These are phyloP conservation scores for Tylopilus balloui DNA, from an alignment of 768 basidiomycete species.

Conservation along the genomic window DNA sequence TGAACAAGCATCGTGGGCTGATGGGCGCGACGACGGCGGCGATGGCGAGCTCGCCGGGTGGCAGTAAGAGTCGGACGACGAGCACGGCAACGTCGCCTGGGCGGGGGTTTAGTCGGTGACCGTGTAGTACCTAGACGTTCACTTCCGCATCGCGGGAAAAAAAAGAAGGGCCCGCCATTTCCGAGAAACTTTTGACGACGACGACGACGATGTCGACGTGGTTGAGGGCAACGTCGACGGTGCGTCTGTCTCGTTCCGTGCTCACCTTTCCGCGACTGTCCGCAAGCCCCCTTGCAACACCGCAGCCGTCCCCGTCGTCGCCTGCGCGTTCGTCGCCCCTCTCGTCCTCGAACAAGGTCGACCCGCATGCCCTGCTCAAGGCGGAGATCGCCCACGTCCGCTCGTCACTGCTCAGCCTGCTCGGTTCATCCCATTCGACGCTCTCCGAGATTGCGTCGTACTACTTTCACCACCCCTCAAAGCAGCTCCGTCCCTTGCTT, in stretches of 20 bases:
- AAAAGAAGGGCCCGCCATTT: not conserved
- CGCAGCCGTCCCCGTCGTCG: conserved; percentile 10
- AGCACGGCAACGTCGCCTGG: conserved; percentile 30
- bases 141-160: conserved; percentile 23
- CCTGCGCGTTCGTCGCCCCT: conserved; percentile 14
- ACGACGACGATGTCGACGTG: conserved; percentile 21
- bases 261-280: conserved; percentile 15
- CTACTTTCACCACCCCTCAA: conserved; percentile 86
- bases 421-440: conserved; percentile 86
- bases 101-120: conserved; percentile 12
- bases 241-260: conserved; percentile 13
- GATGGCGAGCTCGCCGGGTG: conserved; percentile 6
- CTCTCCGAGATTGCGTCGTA: conserved; percentile 86
- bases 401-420: conserved; percentile 64
- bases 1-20: conserved; percentile 34
- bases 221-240: conserved; percentile 13
- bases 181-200: conserved; percentile 1
- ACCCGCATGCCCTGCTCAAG: conserved; percentile 69
- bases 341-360: conserved; percentile 30
- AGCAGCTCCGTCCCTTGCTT: conserved; percentile 85
- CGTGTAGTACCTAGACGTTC: not conserved
- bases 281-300: conserved; percentile 39
- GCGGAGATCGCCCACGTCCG: conserved; percentile 71
- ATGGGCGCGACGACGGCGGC: conserved; percentile 15
- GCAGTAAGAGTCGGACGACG: conserved; percentile 24